Percentiles rank a stretch among this genome's conserved stretches.
phyloP scores from a whole-genome alignment of 1,139 yeast species.

The Hanseniaspora sp. region DNA sequence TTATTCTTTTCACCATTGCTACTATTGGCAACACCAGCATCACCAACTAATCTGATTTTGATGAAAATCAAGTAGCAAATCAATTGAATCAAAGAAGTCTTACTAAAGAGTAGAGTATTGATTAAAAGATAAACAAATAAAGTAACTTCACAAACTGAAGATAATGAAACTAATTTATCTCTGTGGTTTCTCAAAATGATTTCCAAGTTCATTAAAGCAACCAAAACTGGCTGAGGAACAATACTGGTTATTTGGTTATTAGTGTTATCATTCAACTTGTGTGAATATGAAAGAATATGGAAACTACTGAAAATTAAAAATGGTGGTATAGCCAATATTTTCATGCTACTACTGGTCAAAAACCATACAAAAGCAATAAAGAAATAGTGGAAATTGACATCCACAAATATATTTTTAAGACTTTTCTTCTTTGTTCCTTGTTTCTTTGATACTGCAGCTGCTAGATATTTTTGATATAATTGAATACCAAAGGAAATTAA shows the following conservation, averaged over 20 bases:
- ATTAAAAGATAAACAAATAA: conserved; percentile 42
- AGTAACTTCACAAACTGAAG: conserved; percentile 58
- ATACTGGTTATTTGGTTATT: conserved; percentile 60
- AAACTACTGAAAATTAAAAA: conserved; percentile 58
- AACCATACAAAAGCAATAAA: conserved; percentile 50
- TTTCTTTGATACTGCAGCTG: conserved; percentile 25
- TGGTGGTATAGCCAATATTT: conserved; percentile 43
- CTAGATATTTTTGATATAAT: conserved; percentile 41
- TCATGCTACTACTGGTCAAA: conserved; percentile 32
- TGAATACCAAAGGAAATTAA: conserved; percentile 69
- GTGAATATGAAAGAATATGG: conserved; percentile 54
- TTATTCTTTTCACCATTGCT: not conserved
- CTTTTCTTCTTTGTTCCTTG: conserved; percentile 24
- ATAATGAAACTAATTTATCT: conserved; percentile 58
- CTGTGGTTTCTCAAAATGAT: conserved; percentile 52
- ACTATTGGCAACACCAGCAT: not conserved
- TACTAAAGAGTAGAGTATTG: conserved; percentile 51
- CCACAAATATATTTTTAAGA: conserved; percentile 31
- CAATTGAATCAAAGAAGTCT: conserved; percentile 53
- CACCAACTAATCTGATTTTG: conserved; percentile 45
- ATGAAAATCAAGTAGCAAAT: conserved; percentile 53
- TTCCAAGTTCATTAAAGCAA: conserved; percentile 38
- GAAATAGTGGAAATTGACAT: conserved; percentile 62
- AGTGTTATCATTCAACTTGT: conserved; percentile 20
- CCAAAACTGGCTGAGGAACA: conserved; percentile 39